Base-by-base conservation (phyloP, 1,284 basidiomycete genomes). In the Phellinidium pouzarii region DNA sequence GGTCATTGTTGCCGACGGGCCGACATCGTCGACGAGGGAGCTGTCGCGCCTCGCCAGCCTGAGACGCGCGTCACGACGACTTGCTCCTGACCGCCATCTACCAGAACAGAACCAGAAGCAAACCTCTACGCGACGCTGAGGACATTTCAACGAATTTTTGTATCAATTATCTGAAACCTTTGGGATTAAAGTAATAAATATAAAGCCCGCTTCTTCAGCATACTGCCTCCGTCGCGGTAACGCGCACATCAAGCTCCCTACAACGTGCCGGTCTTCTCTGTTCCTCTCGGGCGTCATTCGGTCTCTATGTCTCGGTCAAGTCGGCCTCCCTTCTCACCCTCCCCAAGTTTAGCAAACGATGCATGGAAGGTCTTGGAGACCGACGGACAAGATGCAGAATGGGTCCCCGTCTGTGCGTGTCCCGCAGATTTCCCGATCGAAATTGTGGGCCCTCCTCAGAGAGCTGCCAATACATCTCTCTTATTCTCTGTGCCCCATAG, bases 351-450 rank as follows among this genome's bases (percentile, higher is more conserved):
- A 19, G 3, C 19, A 12, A 44, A 50, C 41, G 44, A 40, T 27
- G 25, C 34, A 26, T 50, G 42, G 27, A 31, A 29, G n/a, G 23
- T 48, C 5, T 42, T 54, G 27, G 20, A 44, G 26, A 27, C 25
- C 26, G 31, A 20, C 3, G 44, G 6, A 27, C 40, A 40, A n/a
- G 34, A 17, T 25, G 23, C 29, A 12, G 50, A 55, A 27, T 68
- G 68, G 75, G 38, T 61, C 0, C 70, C 75, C 2, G 61, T 77
- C 8, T 58, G 76, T 20, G 57, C 63, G 26, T 78, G 73, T 58
- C 61, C 65, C 5, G 71, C 72, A 3, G 64, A 68, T 55, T 76
- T 77, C 59, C 64, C 75, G 3, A 25, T 65, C 17, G 68, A 73
- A n/a, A 62, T 77, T 42, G 75, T 78, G 55, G 25, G 34, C 20